Conservation (phyloP, 257 asterid genomes). For the Ophiorrhiza pumila region DNA sequence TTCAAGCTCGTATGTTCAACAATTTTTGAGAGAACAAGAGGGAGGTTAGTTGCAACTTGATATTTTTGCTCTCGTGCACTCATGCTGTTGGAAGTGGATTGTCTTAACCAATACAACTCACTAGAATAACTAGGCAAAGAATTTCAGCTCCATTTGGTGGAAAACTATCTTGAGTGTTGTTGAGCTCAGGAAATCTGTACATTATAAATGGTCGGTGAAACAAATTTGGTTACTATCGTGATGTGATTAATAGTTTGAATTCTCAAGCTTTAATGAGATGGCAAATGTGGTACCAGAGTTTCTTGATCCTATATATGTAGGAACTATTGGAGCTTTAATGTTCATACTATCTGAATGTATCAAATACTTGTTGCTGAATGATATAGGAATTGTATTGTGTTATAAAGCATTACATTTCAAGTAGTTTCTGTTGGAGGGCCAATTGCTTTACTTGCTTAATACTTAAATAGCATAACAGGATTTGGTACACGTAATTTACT, state of each 20-base stretch:
- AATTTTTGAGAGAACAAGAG: background rate
- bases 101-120: too few species aligned
- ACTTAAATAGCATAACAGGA: background rate
- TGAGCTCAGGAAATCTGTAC: background rate
- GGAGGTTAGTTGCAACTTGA: too few species aligned
- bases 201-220: background rate
- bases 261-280: background rate
- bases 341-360: background rate
- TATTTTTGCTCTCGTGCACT: background rate
- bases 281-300: background rate
- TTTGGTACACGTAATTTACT: background rate
- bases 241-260: background rate
- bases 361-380: background rate
- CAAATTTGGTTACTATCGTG: background rate
- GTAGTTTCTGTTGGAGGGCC: background rate
- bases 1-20: background rate
- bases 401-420: background rate
- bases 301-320: background rate
- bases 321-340: background rate
- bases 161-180: background rate
- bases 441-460: background rate
- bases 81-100: background rate
- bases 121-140: too few species aligned
- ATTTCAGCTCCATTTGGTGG: background rate
- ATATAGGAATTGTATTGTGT: background rate